phyloP scores from a whole-genome alignment of 1,139 yeast species.

The Trichomonascaceae sp. region DNA sequence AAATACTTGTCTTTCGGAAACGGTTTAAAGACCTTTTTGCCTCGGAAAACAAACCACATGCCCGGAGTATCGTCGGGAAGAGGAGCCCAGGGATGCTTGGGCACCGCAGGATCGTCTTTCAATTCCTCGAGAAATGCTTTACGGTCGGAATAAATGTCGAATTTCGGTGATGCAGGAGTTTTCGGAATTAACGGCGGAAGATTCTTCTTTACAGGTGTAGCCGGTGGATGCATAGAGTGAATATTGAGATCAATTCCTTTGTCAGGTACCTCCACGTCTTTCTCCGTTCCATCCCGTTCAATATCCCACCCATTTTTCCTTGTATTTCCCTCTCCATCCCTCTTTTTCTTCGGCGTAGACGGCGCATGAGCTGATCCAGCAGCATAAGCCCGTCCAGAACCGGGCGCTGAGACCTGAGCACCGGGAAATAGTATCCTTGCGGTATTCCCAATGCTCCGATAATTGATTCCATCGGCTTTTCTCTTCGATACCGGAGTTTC shows the following conservation, averaged over 20 bases:
- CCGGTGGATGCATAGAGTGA: neutral
- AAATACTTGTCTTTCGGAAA: constrained; percentile 22
- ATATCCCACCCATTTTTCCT: neutral
- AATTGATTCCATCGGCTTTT: constrained; percentile 15
- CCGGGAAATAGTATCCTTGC: constrained; percentile 18
- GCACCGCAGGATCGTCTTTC: constrained; percentile 14
- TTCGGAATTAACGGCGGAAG: neutral
- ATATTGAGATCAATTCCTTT: no score
- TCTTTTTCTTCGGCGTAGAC: neutral
- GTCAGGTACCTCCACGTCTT: neutral
- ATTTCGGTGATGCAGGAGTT: neutral
- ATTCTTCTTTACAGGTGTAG: neutral
- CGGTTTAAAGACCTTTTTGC: constrained; percentile 36
- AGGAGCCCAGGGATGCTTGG: constrained; percentile 22
- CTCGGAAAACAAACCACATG: constrained; percentile 38
- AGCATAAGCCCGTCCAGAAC: constrained; percentile 16
- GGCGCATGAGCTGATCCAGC: neutral
- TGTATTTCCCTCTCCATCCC: neutral
- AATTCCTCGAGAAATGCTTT: constrained; percentile 21
- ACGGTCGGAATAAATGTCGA: constrained; percentile 4
- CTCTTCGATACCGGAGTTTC: constrained; percentile 24
- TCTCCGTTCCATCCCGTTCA: neutral
- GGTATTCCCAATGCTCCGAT: constrained; percentile 8
- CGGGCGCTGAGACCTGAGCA: constrained; percentile 10
- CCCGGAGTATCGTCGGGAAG: constrained; percentile 26